Evolutionary conservation across 306 rosid genomes (phyloP), one percentile per base, ranked within the genome.

Genomic region (Castanea sativa): DNA sequence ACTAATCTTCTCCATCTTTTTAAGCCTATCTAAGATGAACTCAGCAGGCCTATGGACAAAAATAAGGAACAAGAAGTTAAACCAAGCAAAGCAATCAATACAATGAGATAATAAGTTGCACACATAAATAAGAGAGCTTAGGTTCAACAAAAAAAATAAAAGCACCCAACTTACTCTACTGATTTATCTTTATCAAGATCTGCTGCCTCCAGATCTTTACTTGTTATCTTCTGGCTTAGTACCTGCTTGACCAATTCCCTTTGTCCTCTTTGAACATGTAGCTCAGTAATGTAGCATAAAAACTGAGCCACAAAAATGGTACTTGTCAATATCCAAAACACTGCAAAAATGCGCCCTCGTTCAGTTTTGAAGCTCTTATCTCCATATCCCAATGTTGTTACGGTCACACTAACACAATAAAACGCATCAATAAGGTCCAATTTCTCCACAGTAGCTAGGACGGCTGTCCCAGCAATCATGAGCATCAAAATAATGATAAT

Each of bases 351-450:
- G 19, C 99, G 94, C 20, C 98, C 96, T 61, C 81, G 74, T 81
- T 74, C 71, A 65, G 94, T 95, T 20, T 93, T 89, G 89, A 95
- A 95, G 86, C 96, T 95, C 81, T 85, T 79, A 81, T 95, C 99
- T 51, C 99, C 99, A 79, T 86, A 88, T 7, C 90, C 90, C 55
- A 88, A 75, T 0, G 91, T 81, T 5, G 91, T 88, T 23, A 88
- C 77, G 32, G 89, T 86, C n/a, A 84, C 76, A 80, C 89, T 83
- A 29, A 86, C 89, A 45, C 91, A 88, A 58, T 88, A 88, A 80
- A 88, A 83, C 41, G 91, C 89, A 72, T 88, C 89, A 55, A 86
- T 82, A 32, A 77, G 63, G 59, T 75, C 71, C 67, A 88, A 64
- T 35, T 81, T 74, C 79, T 88, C 89, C 15, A 86, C 76, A 5